Conservation (phyloP, 768 basidiomycete genomes). For the Pleurotus ostreatus region DNA sequence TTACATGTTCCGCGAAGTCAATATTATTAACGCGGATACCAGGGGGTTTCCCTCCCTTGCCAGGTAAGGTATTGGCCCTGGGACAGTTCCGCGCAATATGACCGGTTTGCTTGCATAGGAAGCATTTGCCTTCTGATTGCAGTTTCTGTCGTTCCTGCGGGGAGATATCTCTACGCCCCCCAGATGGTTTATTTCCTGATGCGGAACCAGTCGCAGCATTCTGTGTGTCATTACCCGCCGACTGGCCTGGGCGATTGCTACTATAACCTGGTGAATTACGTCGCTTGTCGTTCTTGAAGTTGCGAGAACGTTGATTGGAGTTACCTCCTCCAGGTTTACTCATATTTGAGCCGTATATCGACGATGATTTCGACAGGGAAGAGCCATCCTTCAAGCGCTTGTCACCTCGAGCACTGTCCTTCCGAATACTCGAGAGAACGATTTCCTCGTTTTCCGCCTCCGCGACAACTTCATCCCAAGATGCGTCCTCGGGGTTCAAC, state of each 20-base stretch:
- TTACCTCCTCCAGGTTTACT: too few species aligned
- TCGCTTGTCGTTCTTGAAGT: too few species aligned
- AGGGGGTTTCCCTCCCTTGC: not conserved
- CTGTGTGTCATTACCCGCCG: too few species aligned
- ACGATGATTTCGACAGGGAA: not conserved
- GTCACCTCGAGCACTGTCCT: not conserved
- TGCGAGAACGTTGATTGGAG: too few species aligned
- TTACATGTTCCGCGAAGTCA: not conserved
- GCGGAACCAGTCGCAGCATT: too few species aligned
- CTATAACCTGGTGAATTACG: too few species aligned
- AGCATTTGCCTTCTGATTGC: slow-evolving; percentile 22
- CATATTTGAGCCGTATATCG: not conserved
- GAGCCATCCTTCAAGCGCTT: slow-evolving; percentile 10
- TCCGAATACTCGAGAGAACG: too few species aligned
- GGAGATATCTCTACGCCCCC: not conserved
- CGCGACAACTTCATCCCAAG: too few species aligned
- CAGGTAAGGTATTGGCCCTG: slow-evolving; percentile 12
- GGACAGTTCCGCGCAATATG: slow-evolving; percentile 27
- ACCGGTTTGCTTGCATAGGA: slow-evolving; percentile 20
- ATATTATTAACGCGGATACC: not conserved
- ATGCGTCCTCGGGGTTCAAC: too few species aligned
- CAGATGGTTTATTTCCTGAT: too few species aligned
- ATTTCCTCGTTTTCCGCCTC: too few species aligned
- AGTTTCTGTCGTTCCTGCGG: slow-evolving; percentile 10
- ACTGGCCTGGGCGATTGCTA: too few species aligned